Percentiles rank a stretch among this genome's conserved stretches.
Evolutionary conservation across 1,284 basidiomycete genomes (phyloP).

Genomic region (Calocybe gambosa): DNA sequence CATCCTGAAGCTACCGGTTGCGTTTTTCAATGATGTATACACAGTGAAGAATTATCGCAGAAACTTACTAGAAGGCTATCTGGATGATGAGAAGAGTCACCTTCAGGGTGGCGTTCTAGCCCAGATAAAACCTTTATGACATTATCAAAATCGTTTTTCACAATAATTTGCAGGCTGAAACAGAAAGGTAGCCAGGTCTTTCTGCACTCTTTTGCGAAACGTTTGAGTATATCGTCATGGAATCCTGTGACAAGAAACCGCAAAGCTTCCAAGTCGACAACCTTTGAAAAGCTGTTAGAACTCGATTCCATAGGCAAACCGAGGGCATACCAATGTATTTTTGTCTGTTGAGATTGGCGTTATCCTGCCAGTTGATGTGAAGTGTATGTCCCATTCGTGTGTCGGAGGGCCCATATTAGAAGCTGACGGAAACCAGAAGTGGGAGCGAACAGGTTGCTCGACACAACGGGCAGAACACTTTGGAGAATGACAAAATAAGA

Average conservation of each 20-base stretch:
- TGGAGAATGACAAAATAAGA: background rate
- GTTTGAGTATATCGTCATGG: conserved; percentile 24
- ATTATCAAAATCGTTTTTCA: conserved; percentile 29
- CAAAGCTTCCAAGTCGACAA: conserved; percentile 28
- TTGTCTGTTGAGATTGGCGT: conserved; percentile 17
- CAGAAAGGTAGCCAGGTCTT: conserved; percentile 28
- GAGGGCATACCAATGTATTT: conserved; percentile 18
- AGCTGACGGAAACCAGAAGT: conserved; percentile 5
- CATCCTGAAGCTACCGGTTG: background rate
- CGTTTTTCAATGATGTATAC: background rate
- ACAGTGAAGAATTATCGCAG: background rate
- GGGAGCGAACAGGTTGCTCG: background rate
- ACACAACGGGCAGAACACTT: background rate
- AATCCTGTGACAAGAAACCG: conserved; percentile 19
- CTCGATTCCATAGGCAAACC: background rate
- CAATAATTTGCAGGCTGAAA: conserved; percentile 23
- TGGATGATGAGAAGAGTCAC: background rate
- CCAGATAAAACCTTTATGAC: conserved; percentile 30
- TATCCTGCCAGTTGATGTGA: conserved; percentile 13
- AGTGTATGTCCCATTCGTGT: conserved; percentile 20
- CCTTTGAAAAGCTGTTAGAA: conserved; percentile 16
- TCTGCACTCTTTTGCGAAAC: conserved; percentile 23
- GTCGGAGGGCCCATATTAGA: conserved; percentile 11
- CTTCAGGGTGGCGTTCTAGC: conserved; percentile 21
- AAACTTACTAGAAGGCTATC: background rate